Base-by-base conservation (phyloP, 257 asterid genomes). In the Nicotiana tabacum region DNA sequence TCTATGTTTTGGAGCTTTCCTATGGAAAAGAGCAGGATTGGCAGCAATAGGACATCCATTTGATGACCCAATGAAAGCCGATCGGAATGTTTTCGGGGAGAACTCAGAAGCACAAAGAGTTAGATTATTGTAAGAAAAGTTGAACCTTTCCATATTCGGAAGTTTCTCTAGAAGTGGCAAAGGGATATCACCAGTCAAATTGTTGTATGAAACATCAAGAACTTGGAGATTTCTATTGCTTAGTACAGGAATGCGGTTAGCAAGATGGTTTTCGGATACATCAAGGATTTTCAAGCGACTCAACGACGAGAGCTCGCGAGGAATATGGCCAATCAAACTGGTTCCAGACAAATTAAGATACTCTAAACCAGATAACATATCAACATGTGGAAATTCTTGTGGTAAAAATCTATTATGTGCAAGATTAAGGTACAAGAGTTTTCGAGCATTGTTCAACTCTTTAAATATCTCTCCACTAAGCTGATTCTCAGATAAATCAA, bases 1-100 rank as follows among this genome's bases (percentile, higher is more conserved):
- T 78, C 91, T 79, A 82, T 88, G 94, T 37, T 87, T 88, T 1
- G 89, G 86, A 74, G 85, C 16, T 80, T 88, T 88, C 81, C 65
- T 88, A 78, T 84, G 86, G 58, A 94, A 90, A 46, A 91, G 89
- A 24, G 85, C 91, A 0, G 98, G 97, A 7, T 94, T 90, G 76
- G 98, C 99, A 37, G 99, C 98, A 37, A 96, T 90, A 0, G 99
- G 99, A 77, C 99, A 96, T 85, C 95, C 93, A 74, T 89, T 90
- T 2, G 88, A 85, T 12, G 95, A 93, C 29, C 98, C 99, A 4
- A 92, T 33, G 66, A 96, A 94, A 18, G 98, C 82, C 0, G 90
- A 82, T 58, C 80, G 85, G 79, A 90, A 86, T 72, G 88, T 88
- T 83, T 87, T 72, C 0, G 78, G 69, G 78, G 97, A 77, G 43